Base-by-base conservation (phyloP, 202 grass and related monocot genomes). In the Tripidium arundinaceum region DNA sequence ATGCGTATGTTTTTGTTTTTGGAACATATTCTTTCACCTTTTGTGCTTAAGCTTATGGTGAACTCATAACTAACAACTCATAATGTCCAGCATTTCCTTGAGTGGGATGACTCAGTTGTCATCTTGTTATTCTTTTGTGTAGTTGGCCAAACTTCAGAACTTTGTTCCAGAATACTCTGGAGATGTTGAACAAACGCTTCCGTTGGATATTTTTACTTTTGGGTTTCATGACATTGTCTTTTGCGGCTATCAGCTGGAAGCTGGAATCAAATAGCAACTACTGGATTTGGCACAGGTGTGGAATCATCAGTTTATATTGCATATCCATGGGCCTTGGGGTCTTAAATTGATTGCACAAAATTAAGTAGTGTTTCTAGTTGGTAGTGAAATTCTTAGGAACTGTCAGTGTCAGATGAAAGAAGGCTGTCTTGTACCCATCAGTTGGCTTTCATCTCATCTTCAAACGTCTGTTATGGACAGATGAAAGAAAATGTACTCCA, bases 241-340 rank as follows among this genome's bases (percentile, higher is more conserved):
- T 91, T 81, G 92, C 92, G 25, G 39, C 59, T 37, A 65, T 34
- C 75, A 89, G 95, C 86, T 91, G 95, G 95, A 94, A 94, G 66
- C 77, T 98, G 16, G 95, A n/a, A n/a, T n/a, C 88, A 31, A 94
- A 91, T 79, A 82, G 74, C 76, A 89, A 57, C 74, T 98, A 98
- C 65, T 98, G 95, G 95, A 91, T 98, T 89, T 98, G 95, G 95
- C 95, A 98, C 78, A 98, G 95, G 95, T 89, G 37, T 82, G 21
- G 70, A 74, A 82, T 54, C 6, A 27, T 65, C 29, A 7, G 0
- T 66, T 43, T 62, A 74, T 19, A 39, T 40, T 69, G 22, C 22
- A 16, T 43, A 69, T 43, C 12, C 21, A 4, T 45, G 41, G 26
- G 22, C 24, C 24, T 25, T 18, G 40, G 40, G 22, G 12, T 70